Evolutionary conservation across 768 basidiomycete genomes (phyloP), one percentile per base, ranked within the genome.

Genomic region (Tylopilus sp.): DNA sequence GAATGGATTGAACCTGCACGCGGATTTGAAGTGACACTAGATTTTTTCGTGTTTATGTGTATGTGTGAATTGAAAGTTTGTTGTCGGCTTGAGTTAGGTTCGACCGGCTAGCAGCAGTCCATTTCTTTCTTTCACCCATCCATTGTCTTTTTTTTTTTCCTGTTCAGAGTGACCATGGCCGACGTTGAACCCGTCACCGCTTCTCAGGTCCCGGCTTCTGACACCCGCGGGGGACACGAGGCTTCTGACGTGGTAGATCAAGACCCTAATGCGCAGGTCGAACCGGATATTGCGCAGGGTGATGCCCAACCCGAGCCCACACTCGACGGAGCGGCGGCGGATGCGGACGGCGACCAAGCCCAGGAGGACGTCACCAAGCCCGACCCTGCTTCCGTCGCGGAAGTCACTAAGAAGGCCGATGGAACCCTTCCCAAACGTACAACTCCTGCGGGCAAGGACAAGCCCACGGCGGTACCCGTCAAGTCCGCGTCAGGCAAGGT

Each of bases 1-100:
- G 59, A 81, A 86, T 55, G 88, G 80, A 5, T 70, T 92, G 58
- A 92, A 92, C 63, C 57, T 91, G 65, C 79, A 80, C 57, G 80
- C 81, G 15, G 68, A 69, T 48, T 53, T 77, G 33, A 62, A 58
- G 48, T 75, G 58, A 52, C 30, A 31, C 21, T 45, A 40, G 33
- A 4, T 42, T 43, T 52, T 53, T 53, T n/a, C 38, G n/a, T 66
- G 52, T 65, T 57, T 54, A 52, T 60, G 57, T 49, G 2, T 35
- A 57, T 51, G 44, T 66, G 50, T 56, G 44, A 53, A 31, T 28
- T 28, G 26, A 47, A 46, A 49, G 22, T 40, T 50, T 53, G 45
- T n/a, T 50, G 25, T 40, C 40, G n/a, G n/a, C 25, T 57, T 20
- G 40, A 45, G 53, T 48, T 45, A 55, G 51, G 58, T 64, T 30